phyloP scores from a whole-genome alignment of 2,329 filamentous ascomycete genomes.

The Sclerotinia glacialis region DNA sequence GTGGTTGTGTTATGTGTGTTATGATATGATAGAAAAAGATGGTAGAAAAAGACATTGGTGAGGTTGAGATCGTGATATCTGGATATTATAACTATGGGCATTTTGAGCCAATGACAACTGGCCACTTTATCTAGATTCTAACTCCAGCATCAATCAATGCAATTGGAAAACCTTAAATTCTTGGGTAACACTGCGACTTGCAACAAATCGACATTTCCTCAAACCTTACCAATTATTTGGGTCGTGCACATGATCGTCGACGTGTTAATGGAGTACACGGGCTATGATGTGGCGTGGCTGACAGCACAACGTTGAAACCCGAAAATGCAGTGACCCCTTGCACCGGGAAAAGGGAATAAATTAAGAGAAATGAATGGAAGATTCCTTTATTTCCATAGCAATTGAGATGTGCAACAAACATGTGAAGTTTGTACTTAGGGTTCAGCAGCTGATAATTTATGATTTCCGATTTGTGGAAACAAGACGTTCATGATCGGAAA shows the following conservation, averaged over 20 bases:
- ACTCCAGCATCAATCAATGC: neutral
- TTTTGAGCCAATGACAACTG: neutral
- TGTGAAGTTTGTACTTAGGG: neutral
- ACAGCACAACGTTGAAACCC: neutral
- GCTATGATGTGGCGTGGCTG: conserved; percentile 6
- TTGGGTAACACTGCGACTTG: conserved; percentile 14
- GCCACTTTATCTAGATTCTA: neutral
- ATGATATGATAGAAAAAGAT: no score
- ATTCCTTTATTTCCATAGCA: neutral
- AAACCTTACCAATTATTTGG: neutral
- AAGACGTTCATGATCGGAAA: neutral
- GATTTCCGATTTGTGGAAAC: neutral
- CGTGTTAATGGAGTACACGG: conserved; percentile 10
- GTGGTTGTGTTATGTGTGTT: no score
- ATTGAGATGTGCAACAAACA: conserved; percentile 9
- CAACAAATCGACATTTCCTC: neutral
- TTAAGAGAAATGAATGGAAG: neutral
- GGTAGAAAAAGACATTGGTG: neutral
- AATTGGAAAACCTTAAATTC: conserved; percentile 12
- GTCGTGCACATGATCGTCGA: conserved; percentile 10
- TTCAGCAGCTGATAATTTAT: neutral
- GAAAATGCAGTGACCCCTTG: conserved; percentile 4
- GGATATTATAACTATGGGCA: neutral
- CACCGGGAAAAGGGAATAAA: neutral
- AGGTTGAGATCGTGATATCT: neutral